A percentile compares a stretch with the other conserved stretches of the same genome.
Conservation (phyloP, 371 early-diverging fungal genomes). For the Mortierella sp. region DNA sequence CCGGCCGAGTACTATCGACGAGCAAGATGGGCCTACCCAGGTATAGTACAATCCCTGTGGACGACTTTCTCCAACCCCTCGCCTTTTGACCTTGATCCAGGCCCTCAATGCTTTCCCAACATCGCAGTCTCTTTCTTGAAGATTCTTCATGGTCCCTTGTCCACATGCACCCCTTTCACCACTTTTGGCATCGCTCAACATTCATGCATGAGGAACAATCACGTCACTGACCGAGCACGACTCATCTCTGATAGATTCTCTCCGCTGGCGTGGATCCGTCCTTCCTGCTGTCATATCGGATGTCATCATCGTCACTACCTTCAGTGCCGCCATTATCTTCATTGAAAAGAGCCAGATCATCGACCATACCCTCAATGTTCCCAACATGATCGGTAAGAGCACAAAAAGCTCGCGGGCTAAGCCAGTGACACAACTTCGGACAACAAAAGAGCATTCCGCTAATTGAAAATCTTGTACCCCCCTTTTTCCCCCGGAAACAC, state of each 20-base stretch:
- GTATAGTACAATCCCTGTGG: no score
- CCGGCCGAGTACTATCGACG: conserved; percentile 43
- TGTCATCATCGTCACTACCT: conserved; percentile 29
- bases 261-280: conserved; percentile 48
- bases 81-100: no score
- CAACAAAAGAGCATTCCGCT: background rate
- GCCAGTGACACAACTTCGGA: no score
- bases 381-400: conserved; percentile 38
- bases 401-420: no score
- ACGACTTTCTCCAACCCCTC: no score
- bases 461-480: conserved; percentile 5
- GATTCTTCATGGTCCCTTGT: no score
- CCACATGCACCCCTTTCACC: conserved; percentile 5
- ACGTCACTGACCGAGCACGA: no score
- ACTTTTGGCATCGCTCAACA: no score
- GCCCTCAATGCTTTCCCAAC: no score
- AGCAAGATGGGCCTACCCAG: conserved; percentile 53
- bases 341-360: background rate
- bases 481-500: background rate
- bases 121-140: no score
- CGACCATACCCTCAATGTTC: conserved; percentile 11
- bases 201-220: no score
- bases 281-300: conserved; percentile 40
- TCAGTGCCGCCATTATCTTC: conserved; percentile 12
- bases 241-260: conserved; percentile 30